Percentiles rank a stretch among this genome's conserved stretches.
Conservation (phyloP, 768 basidiomycete genomes). For the Suillus clintonianus region DNA sequence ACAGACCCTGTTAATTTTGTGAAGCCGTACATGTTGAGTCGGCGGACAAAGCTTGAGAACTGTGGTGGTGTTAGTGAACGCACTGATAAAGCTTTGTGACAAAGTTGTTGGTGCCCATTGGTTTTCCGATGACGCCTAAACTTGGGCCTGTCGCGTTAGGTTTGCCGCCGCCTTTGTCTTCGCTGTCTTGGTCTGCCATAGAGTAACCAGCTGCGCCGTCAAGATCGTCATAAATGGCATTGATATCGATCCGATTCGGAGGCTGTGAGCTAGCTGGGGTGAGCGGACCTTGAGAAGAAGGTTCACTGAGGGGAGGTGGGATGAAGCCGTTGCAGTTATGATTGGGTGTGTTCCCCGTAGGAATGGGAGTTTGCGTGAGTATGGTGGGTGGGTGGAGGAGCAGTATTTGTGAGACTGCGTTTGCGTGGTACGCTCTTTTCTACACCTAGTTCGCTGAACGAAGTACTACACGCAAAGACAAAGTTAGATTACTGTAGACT, state of each 20-base stretch:
- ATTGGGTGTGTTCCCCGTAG: conserved; percentile 20
- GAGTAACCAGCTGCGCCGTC: conserved; percentile 42
- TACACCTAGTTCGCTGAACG: conserved; percentile 47
- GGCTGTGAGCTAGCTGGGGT: conserved; percentile 17
- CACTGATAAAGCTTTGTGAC: conserved; percentile 88
- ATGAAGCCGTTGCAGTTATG: conserved; percentile 33
- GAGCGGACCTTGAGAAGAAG: conserved; percentile 25
- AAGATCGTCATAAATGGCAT: conserved; percentile 57
- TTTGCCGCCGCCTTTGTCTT: conserved; percentile 14
- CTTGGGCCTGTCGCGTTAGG: conserved; percentile 27
- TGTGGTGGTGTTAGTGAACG: conserved; percentile 39
- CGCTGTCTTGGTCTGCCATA: conserved; percentile 18
- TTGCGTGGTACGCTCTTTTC: conserved; percentile 64
- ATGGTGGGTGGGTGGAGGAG: conserved; percentile 20
- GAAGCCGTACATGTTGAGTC: conserved; percentile 95
- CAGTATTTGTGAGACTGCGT: conserved; percentile 57
- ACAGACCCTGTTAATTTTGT: conserved; percentile 83
- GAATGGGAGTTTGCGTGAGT: conserved; percentile 29
- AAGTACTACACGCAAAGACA: no score
- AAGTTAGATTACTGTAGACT: no score
- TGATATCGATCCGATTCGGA: conserved; percentile 31
- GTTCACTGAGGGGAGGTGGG: conserved; percentile 27
- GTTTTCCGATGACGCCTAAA: conserved; percentile 67
- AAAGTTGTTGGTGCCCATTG: conserved; percentile 75
- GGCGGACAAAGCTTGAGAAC: conserved; percentile 94